Percentiles rank a stretch among this genome's conserved stretches.
These are phyloP conservation scores for Phyllostachys edulis DNA, from an alignment of 176 grass and related monocot species.

Conservation along the genomic window DNA sequence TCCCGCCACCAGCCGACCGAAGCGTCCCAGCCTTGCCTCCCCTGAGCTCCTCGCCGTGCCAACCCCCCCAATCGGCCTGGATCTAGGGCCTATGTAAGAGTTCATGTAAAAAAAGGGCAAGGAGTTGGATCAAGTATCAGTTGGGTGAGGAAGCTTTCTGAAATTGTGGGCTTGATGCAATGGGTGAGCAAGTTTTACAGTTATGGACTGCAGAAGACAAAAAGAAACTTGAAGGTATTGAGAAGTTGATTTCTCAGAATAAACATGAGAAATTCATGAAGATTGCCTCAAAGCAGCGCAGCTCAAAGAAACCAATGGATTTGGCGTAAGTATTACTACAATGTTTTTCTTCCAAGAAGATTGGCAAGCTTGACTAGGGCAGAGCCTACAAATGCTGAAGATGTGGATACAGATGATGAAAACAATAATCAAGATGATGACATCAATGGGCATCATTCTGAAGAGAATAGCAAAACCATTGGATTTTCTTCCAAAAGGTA, in stretches of 20 bases:
- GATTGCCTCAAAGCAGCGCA: constrained; percentile 34
- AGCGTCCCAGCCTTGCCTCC: too few species aligned
- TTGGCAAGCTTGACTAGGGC: constrained; percentile 37
- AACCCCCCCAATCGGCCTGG: not conserved
- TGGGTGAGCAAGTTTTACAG: constrained; percentile 39
- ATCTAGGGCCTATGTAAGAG: constrained; percentile 36
- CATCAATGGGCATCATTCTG: not conserved
- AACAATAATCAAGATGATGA: not conserved
- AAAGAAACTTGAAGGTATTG: constrained; percentile 35
- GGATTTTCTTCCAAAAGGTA: constrained; percentile 30
- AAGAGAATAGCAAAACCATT: constrained; percentile 4
- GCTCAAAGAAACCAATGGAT: constrained; percentile 3
- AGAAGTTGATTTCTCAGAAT: constrained; percentile 31
- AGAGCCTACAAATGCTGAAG: constrained; percentile 10
- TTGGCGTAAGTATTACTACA: constrained; percentile 39
- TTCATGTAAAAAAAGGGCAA: constrained; percentile 30
- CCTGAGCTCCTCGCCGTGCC: too few species aligned
- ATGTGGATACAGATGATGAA: constrained; percentile 11
- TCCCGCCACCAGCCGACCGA: too few species aligned
- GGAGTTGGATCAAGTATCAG: constrained; percentile 27
- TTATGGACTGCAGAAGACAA: constrained; percentile 38
- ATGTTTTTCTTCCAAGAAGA: constrained; percentile 53
- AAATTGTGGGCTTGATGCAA: constrained; percentile 40
- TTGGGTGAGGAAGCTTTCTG: constrained; percentile 40
- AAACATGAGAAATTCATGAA: constrained; percentile 34